These are phyloP conservation scores for Avena sativa DNA, from an alignment of 176 grass and related monocot species.

Conservation along the genomic window DNA sequence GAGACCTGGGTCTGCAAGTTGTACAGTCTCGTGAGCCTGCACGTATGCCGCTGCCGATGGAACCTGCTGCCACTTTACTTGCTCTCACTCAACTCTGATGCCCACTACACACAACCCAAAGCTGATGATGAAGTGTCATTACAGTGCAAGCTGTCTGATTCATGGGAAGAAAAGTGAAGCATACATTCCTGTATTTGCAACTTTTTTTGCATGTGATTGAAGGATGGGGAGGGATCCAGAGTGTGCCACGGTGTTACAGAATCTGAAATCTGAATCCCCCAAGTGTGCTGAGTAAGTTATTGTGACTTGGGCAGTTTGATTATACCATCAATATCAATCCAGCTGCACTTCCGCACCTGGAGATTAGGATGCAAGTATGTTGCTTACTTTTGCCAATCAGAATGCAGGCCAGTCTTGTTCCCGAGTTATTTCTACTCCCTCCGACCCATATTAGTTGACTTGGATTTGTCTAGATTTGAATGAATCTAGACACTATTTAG, in stretches of 20 bases:
- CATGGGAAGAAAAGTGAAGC: slow-evolving; percentile 42
- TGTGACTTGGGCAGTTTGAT: neutral
- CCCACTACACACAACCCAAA: slow-evolving; percentile 30
- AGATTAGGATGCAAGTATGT: slow-evolving; percentile 31
- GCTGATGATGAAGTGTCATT: slow-evolving; percentile 34
- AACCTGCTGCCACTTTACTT: slow-evolving; percentile 36
- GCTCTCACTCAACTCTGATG: slow-evolving; percentile 31
- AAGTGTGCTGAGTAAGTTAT: neutral
- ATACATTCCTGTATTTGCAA: slow-evolving; percentile 31
- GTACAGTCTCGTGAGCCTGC: slow-evolving; percentile 42
- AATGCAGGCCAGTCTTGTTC: neutral
- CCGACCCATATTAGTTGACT: no score
- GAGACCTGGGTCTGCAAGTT: slow-evolving; percentile 37
- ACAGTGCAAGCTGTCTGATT: slow-evolving; percentile 46
- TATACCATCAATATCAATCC: neutral
- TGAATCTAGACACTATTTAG: no score
- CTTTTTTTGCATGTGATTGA: slow-evolving; percentile 35
- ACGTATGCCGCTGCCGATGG: slow-evolving; percentile 53
- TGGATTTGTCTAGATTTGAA: no score
- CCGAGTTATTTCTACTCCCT: neutral
- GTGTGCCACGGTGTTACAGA: slow-evolving; percentile 25
- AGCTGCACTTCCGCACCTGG: slow-evolving; percentile 31
- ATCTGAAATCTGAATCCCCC: slow-evolving; percentile 39
- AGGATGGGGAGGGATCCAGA: slow-evolving; percentile 2
- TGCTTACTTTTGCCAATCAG: slow-evolving; percentile 22